Percentiles rank a stretch among this genome's conserved stretches.
phyloP scores from a whole-genome alignment of 1,284 basidiomycete species.

The Chalciporus sp. region DNA sequence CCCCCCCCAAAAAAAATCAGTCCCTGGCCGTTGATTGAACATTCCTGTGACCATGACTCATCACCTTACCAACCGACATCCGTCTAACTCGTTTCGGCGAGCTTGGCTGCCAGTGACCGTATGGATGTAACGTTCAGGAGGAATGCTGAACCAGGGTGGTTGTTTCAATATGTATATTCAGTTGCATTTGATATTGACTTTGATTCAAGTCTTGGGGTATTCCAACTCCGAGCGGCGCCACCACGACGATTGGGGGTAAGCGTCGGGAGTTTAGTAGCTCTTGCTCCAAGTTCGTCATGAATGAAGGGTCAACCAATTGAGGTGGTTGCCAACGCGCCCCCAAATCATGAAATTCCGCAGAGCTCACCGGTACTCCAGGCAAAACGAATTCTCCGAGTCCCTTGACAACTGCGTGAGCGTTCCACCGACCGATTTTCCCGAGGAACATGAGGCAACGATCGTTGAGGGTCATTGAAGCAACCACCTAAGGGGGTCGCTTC shows the following conservation, averaged over 20 bases:
- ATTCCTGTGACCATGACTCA: not conserved
- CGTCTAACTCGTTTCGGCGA: not conserved
- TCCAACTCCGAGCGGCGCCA: not conserved
- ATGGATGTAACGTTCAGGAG: not conserved
- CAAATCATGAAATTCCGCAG: not conserved
- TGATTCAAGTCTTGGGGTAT: not conserved
- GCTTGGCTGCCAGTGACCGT: not conserved
- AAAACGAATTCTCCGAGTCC: not conserved
- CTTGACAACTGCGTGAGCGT: not conserved
- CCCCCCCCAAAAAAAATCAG: too few species aligned
- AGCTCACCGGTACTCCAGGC: not conserved
- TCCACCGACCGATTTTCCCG: not conserved
- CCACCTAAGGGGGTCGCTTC: not conserved
- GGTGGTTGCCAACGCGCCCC: too few species aligned
- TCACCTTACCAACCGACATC: not conserved
- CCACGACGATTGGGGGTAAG: not conserved
- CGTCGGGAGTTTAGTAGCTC: too few species aligned
- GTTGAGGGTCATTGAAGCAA: not conserved
- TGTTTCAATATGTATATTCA: not conserved
- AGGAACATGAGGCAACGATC: not conserved
- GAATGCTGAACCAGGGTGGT: not conserved
- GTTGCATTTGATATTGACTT: not conserved
- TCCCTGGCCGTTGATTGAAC: not conserved
- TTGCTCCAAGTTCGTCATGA: not conserved
- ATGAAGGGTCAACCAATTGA: too few species aligned